Base-by-base conservation (phyloP, 2,329 filamentous ascomycete species). In the Cladosporium sp. region DNA sequence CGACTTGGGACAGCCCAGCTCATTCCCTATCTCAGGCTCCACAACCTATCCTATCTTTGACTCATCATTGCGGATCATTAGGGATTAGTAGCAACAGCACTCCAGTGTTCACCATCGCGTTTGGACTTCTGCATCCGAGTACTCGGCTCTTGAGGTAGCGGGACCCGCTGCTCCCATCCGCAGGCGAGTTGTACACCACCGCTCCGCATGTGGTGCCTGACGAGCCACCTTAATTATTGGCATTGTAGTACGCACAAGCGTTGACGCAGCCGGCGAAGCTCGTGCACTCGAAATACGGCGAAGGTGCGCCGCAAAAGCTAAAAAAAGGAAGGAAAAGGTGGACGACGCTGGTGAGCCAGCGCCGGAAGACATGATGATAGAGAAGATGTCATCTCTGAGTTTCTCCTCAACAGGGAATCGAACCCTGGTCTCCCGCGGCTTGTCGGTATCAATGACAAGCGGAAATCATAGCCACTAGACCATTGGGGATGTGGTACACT, bases 381-480 rank as follows among this genome's bases (percentile, higher is more conserved):
- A 55, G 40, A 62, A 55, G 49, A 62, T 55, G 46, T 31, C 60
- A 62, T 28, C 18, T 40, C 40, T 62, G 60, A 62, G 46, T 23
- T 62, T 33, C 60, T 62, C 60, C 60, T 50, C 60, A 62, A 62
- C 60, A 62, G 60, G 60, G 60, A 62, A 62, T 62, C 60, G 60
- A 62, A 62, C 60, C 60, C 60, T 62, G 60, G 60, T 62, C 60
- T 62, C 60, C 60, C 60, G 60, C 60, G 60, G 26, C 60, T 62
- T 53, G 49, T 62, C 60, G 49, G 29, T 37, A 6, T 29, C 11
- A 44, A 69, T 74, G 72, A 74, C 72, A 74, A 74, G 72, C 72
- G 72, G 72, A 74, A 74, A 74, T 74, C 72, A 74, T 74, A 67
- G 71, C 72, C 72, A 74, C 72, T 74, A 74, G 72, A 74, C 72